Evolutionary conservation across 352 stramenopile species (phyloP).

Genomic region (Globisporangium okanoganense): DNA sequence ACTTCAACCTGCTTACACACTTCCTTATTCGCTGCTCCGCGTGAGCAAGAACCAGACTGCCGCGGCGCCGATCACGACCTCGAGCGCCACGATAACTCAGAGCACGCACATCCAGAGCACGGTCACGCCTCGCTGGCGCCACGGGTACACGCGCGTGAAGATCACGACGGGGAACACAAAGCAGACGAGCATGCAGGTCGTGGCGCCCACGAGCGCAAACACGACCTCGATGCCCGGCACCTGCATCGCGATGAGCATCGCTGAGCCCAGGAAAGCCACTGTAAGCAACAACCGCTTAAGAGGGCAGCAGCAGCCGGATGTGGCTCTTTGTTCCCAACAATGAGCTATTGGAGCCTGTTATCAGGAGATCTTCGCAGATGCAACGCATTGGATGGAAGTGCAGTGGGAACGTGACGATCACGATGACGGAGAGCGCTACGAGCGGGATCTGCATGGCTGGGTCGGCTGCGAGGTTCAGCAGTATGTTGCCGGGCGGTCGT

Average conservation of each 20-base stretch:
- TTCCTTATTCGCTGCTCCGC: not conserved
- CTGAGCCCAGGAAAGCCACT: slow-evolving; percentile 17
- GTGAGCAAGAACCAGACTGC: slow-evolving; percentile 19
- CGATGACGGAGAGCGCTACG: slow-evolving; percentile 36
- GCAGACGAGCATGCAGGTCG: slow-evolving; percentile 67
- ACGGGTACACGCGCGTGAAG: slow-evolving; percentile 58
- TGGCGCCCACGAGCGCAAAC: slow-evolving; percentile 65
- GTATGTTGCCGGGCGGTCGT: slow-evolving; percentile 47
- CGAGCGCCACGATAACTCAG: slow-evolving; percentile 33
- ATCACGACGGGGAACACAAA: slow-evolving; percentile 69
- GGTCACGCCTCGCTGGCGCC: slow-evolving; percentile 29
- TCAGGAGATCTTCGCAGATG: slow-evolving; percentile 28
- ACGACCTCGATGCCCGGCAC: slow-evolving; percentile 57
- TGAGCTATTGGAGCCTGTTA: not conserved
- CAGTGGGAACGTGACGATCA: slow-evolving; percentile 45
- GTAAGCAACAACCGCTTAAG: not conserved
- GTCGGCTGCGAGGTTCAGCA: slow-evolving; percentile 47
- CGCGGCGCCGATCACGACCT: slow-evolving; percentile 29
- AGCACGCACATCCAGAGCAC: slow-evolving; percentile 31
- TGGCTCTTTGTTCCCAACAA: no score
- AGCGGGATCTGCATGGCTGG: slow-evolving; percentile 37
- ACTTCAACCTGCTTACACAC: not conserved
- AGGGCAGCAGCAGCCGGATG: not conserved
- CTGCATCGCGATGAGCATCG: slow-evolving; percentile 31
- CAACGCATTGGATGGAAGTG: slow-evolving; percentile 45